Conservation (phyloP, 352 stramenopile species). For the Pythium apleroticum region DNA sequence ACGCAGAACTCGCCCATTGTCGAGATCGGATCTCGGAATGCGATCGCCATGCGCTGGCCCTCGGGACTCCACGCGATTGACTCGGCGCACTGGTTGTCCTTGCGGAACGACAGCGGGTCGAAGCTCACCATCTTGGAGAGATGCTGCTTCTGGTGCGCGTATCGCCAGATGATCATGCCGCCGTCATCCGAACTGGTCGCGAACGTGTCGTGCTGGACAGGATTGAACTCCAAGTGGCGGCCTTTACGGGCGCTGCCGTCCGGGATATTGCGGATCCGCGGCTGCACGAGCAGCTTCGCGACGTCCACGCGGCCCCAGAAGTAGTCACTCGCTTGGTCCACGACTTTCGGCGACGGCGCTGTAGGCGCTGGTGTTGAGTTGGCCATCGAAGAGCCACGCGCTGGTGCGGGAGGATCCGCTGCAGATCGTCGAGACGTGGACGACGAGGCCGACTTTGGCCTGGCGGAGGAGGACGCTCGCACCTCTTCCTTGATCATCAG, state of each 20-base stretch:
- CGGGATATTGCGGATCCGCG: conserved; percentile 55
- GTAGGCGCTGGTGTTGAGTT: not conserved
- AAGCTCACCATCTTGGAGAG: conserved; percentile 66
- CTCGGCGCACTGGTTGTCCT: conserved; percentile 64
- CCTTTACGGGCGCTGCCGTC: conserved; percentile 71
- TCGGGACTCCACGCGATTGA: conserved; percentile 77
- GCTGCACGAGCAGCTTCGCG: conserved; percentile 69
- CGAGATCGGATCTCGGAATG: conserved; percentile 68
- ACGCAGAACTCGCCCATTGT: conserved; percentile 75
- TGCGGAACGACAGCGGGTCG: conserved; percentile 55
- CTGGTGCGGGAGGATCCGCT: not conserved
- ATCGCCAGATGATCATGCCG: conserved; percentile 79
- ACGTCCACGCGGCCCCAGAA: conserved; percentile 73
- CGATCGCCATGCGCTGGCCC: conserved; percentile 72
- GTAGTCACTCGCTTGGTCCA: conserved; percentile 57
- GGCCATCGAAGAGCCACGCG: not conserved
- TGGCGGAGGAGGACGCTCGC: not conserved
- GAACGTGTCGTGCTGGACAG: conserved; percentile 69
- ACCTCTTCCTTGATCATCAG: conserved; percentile 23
- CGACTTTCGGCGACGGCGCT: conserved; percentile 12
- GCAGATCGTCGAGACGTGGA: not conserved
- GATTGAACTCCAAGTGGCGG: conserved; percentile 76
- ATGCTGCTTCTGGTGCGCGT: conserved; percentile 56
- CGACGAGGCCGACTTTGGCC: conserved; percentile 8
- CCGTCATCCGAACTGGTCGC: conserved; percentile 79